A percentile compares a stretch with the other conserved stretches of the same genome.
Evolutionary conservation across 2,329 filamentous ascomycete species (phyloP).

Genomic region (Thermochaetoides dissita): DNA sequence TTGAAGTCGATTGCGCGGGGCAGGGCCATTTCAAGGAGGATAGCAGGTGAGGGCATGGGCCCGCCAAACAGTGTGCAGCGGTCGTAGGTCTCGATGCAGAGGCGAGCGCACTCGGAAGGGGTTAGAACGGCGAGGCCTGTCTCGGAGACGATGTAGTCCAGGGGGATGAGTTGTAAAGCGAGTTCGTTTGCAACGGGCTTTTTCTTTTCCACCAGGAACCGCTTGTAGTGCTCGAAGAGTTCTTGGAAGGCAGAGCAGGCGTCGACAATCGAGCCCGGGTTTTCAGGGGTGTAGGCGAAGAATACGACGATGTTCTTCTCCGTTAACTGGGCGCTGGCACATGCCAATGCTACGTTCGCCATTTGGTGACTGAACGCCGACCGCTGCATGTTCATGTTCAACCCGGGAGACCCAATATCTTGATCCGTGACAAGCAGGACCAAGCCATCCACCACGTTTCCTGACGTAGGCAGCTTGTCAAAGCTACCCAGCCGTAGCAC

Average conservation of each 20-base stretch:
- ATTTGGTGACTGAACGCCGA: slow-evolving; percentile 35
- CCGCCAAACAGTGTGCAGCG: slow-evolving; percentile 49
- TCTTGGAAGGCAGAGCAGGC: slow-evolving; percentile 61
- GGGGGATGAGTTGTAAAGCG: slow-evolving; percentile 63
- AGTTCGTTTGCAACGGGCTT: slow-evolving; percentile 44
- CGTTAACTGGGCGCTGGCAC: slow-evolving; percentile 28
- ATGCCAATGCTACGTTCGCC: slow-evolving; percentile 31
- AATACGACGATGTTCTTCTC: slow-evolving; percentile 60
- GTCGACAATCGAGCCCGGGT: slow-evolving; percentile 48
- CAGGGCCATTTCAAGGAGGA: slow-evolving; percentile 56
- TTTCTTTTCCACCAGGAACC: slow-evolving; percentile 33
- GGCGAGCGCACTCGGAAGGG: slow-evolving; percentile 41
- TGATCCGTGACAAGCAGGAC: slow-evolving; percentile 23
- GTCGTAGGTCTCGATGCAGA: slow-evolving; percentile 67
- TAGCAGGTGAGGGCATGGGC: slow-evolving; percentile 50
- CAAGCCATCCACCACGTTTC: slow-evolving; percentile 33
- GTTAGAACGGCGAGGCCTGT: slow-evolving; percentile 49
- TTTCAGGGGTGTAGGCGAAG: slow-evolving; percentile 55
- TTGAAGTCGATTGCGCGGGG: slow-evolving; percentile 66
- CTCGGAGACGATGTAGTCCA: slow-evolving; percentile 51
- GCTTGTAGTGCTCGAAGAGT: slow-evolving; percentile 52
- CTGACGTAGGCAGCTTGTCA: slow-evolving; percentile 29
- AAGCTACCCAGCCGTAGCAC: slow-evolving; percentile 58
- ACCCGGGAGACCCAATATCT: slow-evolving; percentile 27
- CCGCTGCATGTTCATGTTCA: slow-evolving; percentile 27